Evolutionary conservation across 1,284 basidiomycete species (phyloP), one percentile per base, ranked within the genome.

Genomic region (Cutaneotrichosporon mucoides): DNA sequence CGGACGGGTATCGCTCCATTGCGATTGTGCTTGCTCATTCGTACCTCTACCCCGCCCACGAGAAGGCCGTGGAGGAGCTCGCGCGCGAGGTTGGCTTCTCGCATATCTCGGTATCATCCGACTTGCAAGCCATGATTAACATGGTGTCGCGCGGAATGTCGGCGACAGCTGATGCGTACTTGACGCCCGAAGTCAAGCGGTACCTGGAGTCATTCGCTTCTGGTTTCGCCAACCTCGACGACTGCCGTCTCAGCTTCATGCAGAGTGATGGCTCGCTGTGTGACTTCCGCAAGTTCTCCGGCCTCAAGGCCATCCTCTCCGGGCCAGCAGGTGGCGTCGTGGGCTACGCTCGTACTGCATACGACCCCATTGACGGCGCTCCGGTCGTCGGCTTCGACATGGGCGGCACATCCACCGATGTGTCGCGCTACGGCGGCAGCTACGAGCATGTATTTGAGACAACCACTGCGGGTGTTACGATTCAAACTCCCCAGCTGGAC

Each of bases 81-180:
- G 92, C 94, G 3, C 82, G 85, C 48, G 82, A 84, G 54, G 72
- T 93, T 11, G 92, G 93, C 13, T 98, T 97, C 77, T 33, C 63
- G 34, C 90, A 96, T 58, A 85, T 98, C 66, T 95, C 91, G 7
- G 85, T 91, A 66, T 94, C 91, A 0, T 88, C 90, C 1, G 85
- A 88, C 63, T 83, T 97, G 8, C 84, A 93, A 56, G 90, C 94
- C 2, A 95, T 95, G 91, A 94, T 96, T 90, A 62, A 66, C 76
- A 89, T 96, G 83, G 91, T 97, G 5, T 88, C 92, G 0, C 87
- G 95, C 4, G 95, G 92, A 0, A 86, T 89, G 4, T 94, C 91
- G 0, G 87, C 91, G 0, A 96, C 92, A 0, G 95, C 92, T 0
- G 95, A 98, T 69, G 95, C 95, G 2, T 99, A 99, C 75, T 85